These are phyloP conservation scores for Nicotiana tomentosiformis DNA, from an alignment of 257 asterid species.

Conservation along the genomic window DNA sequence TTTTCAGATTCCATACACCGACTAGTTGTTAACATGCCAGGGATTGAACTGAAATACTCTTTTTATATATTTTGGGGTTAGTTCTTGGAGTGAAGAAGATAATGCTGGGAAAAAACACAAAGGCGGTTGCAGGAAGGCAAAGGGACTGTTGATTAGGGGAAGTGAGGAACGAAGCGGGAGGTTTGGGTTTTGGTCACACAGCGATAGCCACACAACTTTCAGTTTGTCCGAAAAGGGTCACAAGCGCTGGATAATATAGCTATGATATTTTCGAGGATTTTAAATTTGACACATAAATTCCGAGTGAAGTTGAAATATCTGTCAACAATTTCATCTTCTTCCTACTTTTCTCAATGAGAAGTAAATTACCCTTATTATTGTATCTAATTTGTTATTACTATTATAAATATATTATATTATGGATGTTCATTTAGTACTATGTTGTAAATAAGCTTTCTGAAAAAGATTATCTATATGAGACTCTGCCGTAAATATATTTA, in stretches of 20 bases:
- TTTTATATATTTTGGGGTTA: not conserved
- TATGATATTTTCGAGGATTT: not conserved
- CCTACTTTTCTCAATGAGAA: too few species aligned
- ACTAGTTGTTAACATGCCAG: not conserved
- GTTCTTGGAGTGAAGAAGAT: not conserved
- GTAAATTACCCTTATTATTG: too few species aligned
- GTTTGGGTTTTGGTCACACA: not conserved
- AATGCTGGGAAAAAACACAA: not conserved
- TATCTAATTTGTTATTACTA: too few species aligned
- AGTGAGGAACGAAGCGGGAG: not conserved
- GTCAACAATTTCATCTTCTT: not conserved
- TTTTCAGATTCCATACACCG: conserved; percentile 16
- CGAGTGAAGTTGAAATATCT: too few species aligned
- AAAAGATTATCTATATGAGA: too few species aligned
- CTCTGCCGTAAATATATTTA: too few species aligned
- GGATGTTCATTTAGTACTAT: too few species aligned
- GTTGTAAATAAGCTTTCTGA: too few species aligned
- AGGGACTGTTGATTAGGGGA: too few species aligned
- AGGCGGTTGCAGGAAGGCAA: not conserved
- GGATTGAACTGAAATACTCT: not conserved
- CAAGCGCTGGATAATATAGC: not conserved
- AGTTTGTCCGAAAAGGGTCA: not conserved
- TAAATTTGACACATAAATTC: not conserved
- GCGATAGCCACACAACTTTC: not conserved
- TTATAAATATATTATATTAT: too few species aligned